Conservation (phyloP, 345 rosid genomes). For the Aegle marmelos region DNA sequence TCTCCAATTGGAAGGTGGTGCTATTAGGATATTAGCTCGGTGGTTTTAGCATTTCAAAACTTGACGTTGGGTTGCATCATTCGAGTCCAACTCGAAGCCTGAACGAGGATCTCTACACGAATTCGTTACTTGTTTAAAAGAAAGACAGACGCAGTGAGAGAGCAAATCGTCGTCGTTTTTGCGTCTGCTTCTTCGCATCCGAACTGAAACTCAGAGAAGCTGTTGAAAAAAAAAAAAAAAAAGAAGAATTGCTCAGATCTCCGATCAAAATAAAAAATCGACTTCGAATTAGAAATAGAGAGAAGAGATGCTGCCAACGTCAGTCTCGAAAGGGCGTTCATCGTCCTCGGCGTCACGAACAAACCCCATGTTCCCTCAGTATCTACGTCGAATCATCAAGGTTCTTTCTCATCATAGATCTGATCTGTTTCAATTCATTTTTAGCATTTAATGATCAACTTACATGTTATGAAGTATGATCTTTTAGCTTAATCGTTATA, state of each 20-base stretch:
- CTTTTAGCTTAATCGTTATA: not conserved
- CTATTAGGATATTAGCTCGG: too few species aligned
- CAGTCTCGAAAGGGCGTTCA: conserved; percentile 63
- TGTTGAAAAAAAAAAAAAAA: not conserved
- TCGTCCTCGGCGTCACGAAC: conserved; percentile 73
- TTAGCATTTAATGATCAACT: not conserved
- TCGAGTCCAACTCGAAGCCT: not conserved
- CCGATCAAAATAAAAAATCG: conserved; percentile 17
- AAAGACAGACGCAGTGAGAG: not conserved
- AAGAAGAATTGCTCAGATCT: conserved; percentile 31
- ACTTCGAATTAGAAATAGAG: conserved; percentile 14
- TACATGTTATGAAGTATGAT: too few species aligned
- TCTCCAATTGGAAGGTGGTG: rapidly evolving
- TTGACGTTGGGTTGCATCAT: too few species aligned
- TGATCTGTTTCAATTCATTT: conserved; percentile 20
- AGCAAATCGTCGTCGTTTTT: conserved; percentile 32
- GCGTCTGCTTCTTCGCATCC: conserved; percentile 9
- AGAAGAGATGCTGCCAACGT: conserved; percentile 71
- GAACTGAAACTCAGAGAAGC: conserved; percentile 4
- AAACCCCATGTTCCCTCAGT: conserved; percentile 67
- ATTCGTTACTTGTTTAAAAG: too few species aligned
- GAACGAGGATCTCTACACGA: not conserved
- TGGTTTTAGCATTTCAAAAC: too few species aligned
- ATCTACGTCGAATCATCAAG: conserved; percentile 97
- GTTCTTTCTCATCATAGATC: conserved; percentile 40